Base-by-base conservation (phyloP, 306 rosid genomes). In the Corylus americana region DNA sequence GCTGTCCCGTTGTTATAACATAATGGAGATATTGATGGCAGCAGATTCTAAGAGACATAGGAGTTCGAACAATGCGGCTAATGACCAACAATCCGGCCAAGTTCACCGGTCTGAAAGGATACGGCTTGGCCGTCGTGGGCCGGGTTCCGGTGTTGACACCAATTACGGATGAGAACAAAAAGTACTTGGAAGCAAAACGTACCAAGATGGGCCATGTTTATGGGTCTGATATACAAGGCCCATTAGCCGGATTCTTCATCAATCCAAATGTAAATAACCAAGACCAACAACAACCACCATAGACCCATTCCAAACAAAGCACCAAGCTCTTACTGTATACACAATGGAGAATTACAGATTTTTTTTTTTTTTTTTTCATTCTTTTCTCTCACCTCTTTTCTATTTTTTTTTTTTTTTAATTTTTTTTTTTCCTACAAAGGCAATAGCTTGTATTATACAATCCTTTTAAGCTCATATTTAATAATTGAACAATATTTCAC, bases 71-170 rank as follows among this genome's bases (percentile, higher is more conserved):
- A 0, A 91, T 91, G 97, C 58, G 92, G 68, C 81, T 92, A 13
- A 94, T 92, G 97, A 94, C 94, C 0, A 94, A 94, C 85, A 94
- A 94, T 37, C 97, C 97, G 4, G 90, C 98, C 7, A 94, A 94
- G 83, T 94, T 94, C 64, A 70, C 77, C 44, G 97, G 93, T 50
- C 84, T 91, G 35, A 94, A 86, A 80, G 97, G 94, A 14, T 92
- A 94, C n/a, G 94, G 97, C 63, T 84, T 94, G 87, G 97, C 94
- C 22, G 92, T 94, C 54, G 48, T 86, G 25, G 94, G 94, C 8
- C 88, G 97, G 18, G 97, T 94, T 42, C 97, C 97, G 44, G 89
- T 94, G 18, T 16, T 92, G 87, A 92, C 97, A 49, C 90, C 93
- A 16, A 92, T 91, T 63, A 94, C 97, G 0, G 91, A 94, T 55